phyloP scores from a whole-genome alignment of 345 rosid genomes.

The Salix suchowensis region DNA sequence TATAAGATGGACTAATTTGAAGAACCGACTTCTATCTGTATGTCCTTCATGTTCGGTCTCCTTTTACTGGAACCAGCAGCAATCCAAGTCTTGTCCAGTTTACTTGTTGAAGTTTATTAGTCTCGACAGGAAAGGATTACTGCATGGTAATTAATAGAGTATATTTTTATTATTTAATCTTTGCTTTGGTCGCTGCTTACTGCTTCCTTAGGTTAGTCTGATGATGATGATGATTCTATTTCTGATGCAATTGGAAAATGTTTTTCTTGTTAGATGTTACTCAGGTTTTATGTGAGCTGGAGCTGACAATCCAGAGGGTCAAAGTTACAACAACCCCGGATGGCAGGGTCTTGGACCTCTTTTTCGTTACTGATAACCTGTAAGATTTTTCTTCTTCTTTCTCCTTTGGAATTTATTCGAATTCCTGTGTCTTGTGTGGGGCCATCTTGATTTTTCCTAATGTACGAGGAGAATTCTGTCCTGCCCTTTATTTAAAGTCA shows the following conservation, averaged over 20 bases:
- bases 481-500: too few species aligned
- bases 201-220: neutral
- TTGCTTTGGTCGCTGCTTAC: neutral
- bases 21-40: slow-evolving; percentile 55
- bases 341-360: slow-evolving; percentile 73
- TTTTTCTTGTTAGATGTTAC: slow-evolving; percentile 59
- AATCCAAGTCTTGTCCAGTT: slow-evolving; percentile 41
- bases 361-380: slow-evolving; percentile 77
- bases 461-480: too few species aligned
- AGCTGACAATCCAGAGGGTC: slow-evolving; percentile 75
- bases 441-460: too few species aligned
- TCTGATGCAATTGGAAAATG: slow-evolving; percentile 14
- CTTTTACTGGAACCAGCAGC: slow-evolving; percentile 36
- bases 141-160: slow-evolving; percentile 51
- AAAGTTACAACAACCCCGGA: slow-evolving; percentile 86
- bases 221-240: neutral
- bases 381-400: slow-evolving; percentile 26
- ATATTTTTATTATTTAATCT: neutral
- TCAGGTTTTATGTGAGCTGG: slow-evolving; percentile 70
- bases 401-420: neutral
- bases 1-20: slow-evolving; percentile 70
- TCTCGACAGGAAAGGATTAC: slow-evolving; percentile 55
- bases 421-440: neutral
- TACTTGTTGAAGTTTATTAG: slow-evolving; percentile 70
- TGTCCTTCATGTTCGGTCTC: slow-evolving; percentile 55